phyloP scores from a whole-genome alignment of 2,329 filamentous ascomycete genomes.

The Tolypocladium endophyticum region DNA sequence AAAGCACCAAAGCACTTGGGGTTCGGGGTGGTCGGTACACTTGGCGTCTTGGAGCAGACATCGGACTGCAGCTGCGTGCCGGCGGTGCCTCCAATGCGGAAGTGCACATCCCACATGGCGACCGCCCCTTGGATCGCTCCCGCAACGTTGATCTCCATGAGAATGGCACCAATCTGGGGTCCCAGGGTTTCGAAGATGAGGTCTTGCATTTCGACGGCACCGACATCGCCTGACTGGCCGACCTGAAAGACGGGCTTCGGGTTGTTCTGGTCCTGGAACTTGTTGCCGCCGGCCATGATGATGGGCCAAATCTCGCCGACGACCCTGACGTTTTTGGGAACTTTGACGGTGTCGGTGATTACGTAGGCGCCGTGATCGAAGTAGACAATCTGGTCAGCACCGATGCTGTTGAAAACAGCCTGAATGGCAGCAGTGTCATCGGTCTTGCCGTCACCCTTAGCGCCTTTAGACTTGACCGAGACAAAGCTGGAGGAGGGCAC shows the following conservation, averaged over 20 bases:
- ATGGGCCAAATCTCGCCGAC: constrained; percentile 87
- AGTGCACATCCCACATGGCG: constrained; percentile 92
- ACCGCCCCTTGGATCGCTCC: constrained; percentile 56
- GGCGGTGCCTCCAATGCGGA: constrained; percentile 78
- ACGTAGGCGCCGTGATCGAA: constrained; percentile 68
- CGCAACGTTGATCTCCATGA: constrained; percentile 85
- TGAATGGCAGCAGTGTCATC: constrained; percentile 86
- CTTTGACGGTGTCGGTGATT: constrained; percentile 56
- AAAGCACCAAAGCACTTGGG: constrained; percentile 65
- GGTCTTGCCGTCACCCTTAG: constrained; percentile 75
- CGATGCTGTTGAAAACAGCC: constrained; percentile 58
- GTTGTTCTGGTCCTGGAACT: constrained; percentile 63
- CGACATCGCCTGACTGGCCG: constrained; percentile 65
- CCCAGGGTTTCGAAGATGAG: constrained; percentile 78
- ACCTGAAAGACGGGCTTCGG: constrained; percentile 81
- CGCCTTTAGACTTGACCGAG: constrained; percentile 72
- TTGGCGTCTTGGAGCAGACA: constrained; percentile 68
- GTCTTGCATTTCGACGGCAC: constrained; percentile 79
- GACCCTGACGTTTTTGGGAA: constrained; percentile 75
- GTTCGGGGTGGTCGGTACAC: constrained; percentile 48
- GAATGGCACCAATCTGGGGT: constrained; percentile 73
- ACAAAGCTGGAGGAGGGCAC: constrained; percentile 61
- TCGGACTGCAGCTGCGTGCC: constrained; percentile 75
- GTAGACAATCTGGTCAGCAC: constrained; percentile 56
- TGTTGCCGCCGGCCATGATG: constrained; percentile 68